Conservation (phyloP, 140 eudicot species). For the Cichorium intybus region DNA sequence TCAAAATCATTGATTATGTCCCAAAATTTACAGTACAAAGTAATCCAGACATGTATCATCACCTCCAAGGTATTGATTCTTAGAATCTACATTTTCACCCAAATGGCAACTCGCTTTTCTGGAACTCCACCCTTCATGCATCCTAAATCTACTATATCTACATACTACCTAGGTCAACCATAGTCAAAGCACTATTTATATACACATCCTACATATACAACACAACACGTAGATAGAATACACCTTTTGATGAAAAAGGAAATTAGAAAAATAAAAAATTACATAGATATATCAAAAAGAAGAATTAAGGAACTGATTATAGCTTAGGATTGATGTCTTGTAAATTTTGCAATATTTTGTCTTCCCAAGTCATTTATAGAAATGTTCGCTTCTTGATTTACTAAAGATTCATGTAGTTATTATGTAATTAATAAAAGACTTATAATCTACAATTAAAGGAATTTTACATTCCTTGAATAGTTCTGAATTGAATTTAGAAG, state of each 20-base stretch:
- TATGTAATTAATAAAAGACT: too few relatives aligned
- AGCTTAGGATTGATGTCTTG: not conserved
- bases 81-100: conserved; percentile 31
- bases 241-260: not conserved
- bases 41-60: conserved; percentile 17
- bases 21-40: conserved; percentile 20
- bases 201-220: conserved; percentile 2
- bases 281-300: not conserved
- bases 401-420: not conserved
- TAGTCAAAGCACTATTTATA: conserved; percentile 25
- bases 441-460: too few relatives aligned
- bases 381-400: too few relatives aligned
- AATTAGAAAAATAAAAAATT: not conserved
- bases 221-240: not conserved
- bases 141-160: conserved; percentile 28
- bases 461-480: not conserved
- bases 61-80: conserved; percentile 36
- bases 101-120: conserved; percentile 29
- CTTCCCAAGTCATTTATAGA: not conserved
- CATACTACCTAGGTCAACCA: conserved; percentile 16
- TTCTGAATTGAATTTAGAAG: too few relatives aligned
- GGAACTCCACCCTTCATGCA: conserved; percentile 27
- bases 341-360: not conserved
- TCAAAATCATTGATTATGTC: conserved; percentile 6
- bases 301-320: not conserved